Percentiles rank a stretch among this genome's conserved stretches.
Evolutionary conservation across 2,329 filamentous ascomycete genomes (phyloP).

Genomic region (Pestalotiopsis fici): DNA sequence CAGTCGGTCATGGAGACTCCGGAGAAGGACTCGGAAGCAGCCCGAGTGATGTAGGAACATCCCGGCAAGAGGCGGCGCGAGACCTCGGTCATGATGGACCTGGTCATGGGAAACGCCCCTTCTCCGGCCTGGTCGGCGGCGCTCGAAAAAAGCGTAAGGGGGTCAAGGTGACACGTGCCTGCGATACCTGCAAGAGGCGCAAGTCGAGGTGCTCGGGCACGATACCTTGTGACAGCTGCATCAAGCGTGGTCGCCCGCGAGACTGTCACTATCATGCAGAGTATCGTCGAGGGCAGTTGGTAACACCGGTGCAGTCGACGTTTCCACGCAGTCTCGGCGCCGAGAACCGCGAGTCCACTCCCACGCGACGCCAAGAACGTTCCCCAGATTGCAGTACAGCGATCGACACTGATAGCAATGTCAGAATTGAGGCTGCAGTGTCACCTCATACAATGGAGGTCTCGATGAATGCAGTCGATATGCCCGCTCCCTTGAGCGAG

Average conservation of each 20-base stretch:
- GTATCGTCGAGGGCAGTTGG: conserved; percentile 36
- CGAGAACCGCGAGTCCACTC: conserved; percentile 1
- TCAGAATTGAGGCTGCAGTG: background rate
- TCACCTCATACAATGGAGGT: background rate
- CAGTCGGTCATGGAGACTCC: background rate
- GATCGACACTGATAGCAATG: background rate
- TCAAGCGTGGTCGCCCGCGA: background rate
- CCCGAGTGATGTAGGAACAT: background rate
- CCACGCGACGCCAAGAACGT: background rate
- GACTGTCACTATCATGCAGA: conserved; percentile 35
- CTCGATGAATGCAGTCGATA: background rate
- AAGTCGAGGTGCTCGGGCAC: conserved; percentile 39
- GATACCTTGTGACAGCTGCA: conserved; percentile 33
- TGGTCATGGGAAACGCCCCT: background rate
- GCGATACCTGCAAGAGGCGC: conserved; percentile 38
- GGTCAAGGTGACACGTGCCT: conserved; percentile 25
- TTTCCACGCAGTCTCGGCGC: background rate
- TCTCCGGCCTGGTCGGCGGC: background rate
- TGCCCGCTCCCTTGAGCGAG: background rate
- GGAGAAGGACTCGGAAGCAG: background rate
- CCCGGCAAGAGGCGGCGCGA: background rate
- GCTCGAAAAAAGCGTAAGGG: conserved; percentile 17
- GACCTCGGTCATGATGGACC: background rate
- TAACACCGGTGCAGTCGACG: conserved; percentile 29
- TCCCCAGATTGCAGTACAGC: background rate